Percentiles rank a stretch among this genome's conserved stretches.
These are phyloP conservation scores for Eucalyptus melliodora DNA, from an alignment of 345 rosid genomes.

Conservation along the genomic window DNA sequence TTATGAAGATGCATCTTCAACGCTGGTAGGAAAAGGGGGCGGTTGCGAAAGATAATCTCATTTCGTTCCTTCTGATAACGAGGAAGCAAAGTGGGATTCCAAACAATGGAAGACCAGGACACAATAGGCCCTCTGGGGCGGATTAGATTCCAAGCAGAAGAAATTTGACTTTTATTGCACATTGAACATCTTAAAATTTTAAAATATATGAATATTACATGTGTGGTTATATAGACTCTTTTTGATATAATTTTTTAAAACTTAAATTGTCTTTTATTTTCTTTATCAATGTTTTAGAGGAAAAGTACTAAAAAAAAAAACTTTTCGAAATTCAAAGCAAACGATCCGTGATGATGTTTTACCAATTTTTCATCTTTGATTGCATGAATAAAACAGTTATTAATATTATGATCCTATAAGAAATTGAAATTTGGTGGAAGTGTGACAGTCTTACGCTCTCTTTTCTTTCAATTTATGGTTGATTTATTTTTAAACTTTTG, in stretches of 20 bases:
- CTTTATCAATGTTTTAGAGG: not conserved
- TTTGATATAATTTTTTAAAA: not conserved
- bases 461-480: not conserved
- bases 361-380: not conserved
- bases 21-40: too few species aligned
- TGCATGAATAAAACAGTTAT: not conserved
- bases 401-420: not conserved
- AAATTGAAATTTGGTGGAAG: not conserved
- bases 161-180: not conserved
- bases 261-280: not conserved
- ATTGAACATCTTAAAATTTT: not conserved
- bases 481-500: not conserved
- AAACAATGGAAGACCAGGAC: too few species aligned
- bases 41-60: too few species aligned
- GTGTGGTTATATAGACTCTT: not conserved
- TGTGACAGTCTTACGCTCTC: not conserved
- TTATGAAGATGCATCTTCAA: too few species aligned
- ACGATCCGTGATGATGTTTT: not conserved
- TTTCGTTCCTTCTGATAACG: too few species aligned
- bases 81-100: too few species aligned
- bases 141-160: too few species aligned
- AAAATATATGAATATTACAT: not conserved
- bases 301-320: not conserved
- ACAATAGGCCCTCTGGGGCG: too few species aligned
- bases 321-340: not conserved